A percentile compares a stretch with the other conserved stretches of the same genome.
Conservation (phyloP, 139 green algal genomes). For the Klebsormidium nitens region DNA sequence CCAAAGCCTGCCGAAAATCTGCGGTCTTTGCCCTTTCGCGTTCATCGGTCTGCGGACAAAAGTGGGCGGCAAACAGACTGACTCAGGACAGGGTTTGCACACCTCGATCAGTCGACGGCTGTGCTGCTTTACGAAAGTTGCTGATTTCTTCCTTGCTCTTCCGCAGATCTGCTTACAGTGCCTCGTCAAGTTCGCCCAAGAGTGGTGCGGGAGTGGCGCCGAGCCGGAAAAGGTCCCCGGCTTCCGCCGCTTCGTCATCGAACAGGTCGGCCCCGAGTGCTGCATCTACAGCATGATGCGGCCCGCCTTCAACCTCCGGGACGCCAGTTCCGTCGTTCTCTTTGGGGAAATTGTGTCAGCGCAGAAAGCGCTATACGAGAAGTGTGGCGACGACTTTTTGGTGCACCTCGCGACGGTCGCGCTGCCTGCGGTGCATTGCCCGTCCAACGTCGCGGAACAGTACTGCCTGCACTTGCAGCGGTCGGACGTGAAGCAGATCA, state of each 20-base stretch:
- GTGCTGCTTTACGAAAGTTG: too few species aligned
- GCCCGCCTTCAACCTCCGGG: constrained; percentile 22
- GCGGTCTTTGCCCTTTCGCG: too few species aligned
- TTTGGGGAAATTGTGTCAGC: constrained; percentile 30
- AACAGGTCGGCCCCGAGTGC: constrained; percentile 24
- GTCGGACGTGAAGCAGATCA: constrained; percentile 20
- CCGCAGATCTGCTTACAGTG: constrained; percentile 8
- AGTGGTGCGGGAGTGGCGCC: constrained; percentile 13
- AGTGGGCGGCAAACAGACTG: too few species aligned
- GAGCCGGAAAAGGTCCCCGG: constrained; percentile 33
- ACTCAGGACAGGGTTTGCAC: too few species aligned
- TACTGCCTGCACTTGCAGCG: constrained; percentile 33
- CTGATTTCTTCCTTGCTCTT: constrained; percentile 3
- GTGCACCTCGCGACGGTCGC: constrained; percentile 23
- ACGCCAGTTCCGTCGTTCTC: constrained; percentile 29
- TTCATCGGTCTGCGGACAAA: too few species aligned
- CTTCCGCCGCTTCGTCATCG: constrained; percentile 26
- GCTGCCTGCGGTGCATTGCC: constrained; percentile 29
- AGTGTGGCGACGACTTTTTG: constrained; percentile 32
- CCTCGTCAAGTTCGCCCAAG: constrained; percentile 5
- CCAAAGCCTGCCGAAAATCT: too few species aligned
- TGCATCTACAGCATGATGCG: constrained; percentile 21
- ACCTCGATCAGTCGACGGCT: too few species aligned
- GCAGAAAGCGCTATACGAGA: constrained; percentile 31
- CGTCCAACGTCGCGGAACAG: constrained; percentile 29